A percentile compares a stretch with the other conserved stretches of the same genome.
Conservation (phyloP, 768 basidiomycete genomes). For the Suillus discolor region DNA sequence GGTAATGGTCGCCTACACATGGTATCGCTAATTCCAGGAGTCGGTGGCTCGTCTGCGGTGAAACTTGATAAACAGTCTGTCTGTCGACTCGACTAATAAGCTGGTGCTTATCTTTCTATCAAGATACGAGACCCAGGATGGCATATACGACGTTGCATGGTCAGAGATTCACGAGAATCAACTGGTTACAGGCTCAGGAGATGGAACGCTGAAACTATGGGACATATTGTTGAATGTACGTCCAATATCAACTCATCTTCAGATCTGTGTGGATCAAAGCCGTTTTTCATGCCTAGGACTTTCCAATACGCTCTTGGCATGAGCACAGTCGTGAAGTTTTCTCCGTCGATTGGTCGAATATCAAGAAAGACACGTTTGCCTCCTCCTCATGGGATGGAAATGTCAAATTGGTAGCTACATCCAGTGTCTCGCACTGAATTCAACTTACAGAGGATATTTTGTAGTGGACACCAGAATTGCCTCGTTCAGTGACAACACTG, state of each 20-base stretch:
- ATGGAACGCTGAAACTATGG: slow-evolving; percentile 90
- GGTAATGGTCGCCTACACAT: slow-evolving; percentile 91
- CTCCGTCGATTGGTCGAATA: slow-evolving; percentile 94
- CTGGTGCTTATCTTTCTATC: slow-evolving; percentile 14
- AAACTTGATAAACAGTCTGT: slow-evolving; percentile 73
- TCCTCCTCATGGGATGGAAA: slow-evolving; percentile 93
- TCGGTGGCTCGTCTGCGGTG: slow-evolving; percentile 44
- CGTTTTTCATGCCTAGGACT: slow-evolving; percentile 53
- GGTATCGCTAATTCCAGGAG: slow-evolving; percentile 52
- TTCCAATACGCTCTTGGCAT: slow-evolving; percentile 90
- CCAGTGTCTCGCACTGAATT: neutral
- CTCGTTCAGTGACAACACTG: slow-evolving; percentile 77
- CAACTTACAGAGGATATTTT: neutral
- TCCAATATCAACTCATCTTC: neutral
- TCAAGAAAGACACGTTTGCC: slow-evolving; percentile 84
- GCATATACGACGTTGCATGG: slow-evolving; percentile 91
- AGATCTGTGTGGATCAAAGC: slow-evolving; percentile 25
- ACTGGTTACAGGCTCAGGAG: slow-evolving; percentile 84
- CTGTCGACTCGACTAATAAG: neutral
- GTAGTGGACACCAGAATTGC: slow-evolving; percentile 87
- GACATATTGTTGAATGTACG: slow-evolving; percentile 84
- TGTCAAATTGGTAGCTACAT: slow-evolving; percentile 74
- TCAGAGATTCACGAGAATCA: slow-evolving; percentile 96
- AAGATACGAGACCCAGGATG: slow-evolving; percentile 91
- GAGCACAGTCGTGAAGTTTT: slow-evolving; percentile 94